Evolutionary conservation across 2,329 filamentous ascomycete genomes (phyloP).

Genomic region (Fusarium buxicola): DNA sequence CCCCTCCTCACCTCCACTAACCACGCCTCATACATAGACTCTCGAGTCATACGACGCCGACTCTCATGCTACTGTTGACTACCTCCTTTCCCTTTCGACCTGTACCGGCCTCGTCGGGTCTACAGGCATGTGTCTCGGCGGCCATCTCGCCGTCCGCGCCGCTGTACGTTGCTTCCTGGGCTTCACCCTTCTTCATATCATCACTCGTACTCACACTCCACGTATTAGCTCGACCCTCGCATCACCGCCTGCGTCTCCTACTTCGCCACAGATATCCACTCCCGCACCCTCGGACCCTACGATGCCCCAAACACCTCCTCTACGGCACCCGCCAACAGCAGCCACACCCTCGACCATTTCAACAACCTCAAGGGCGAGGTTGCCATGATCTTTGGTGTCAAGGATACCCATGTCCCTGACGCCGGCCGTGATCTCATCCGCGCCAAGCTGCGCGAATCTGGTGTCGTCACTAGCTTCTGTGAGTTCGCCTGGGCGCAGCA

Average conservation of each 20-base stretch:
- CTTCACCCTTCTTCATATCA: neutral
- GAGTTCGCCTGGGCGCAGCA: constrained; percentile 95
- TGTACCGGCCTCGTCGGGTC: constrained; percentile 84
- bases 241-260: constrained; percentile 84
- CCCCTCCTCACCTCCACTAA: neutral
- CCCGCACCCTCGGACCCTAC: constrained; percentile 76
- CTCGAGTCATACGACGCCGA: constrained; percentile 89
- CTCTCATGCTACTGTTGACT: constrained; percentile 73
- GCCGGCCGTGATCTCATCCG: constrained; percentile 86
- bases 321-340: constrained; percentile 52
- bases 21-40: constrained; percentile 63
- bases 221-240: constrained; percentile 74
- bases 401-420: constrained; percentile 89
- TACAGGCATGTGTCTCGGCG: constrained; percentile 93
- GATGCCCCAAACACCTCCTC: constrained; percentile 60
- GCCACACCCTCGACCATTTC: constrained; percentile 66
- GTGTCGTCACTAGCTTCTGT: constrained; percentile 82
- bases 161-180: constrained; percentile 54
- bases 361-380: constrained; percentile 83
- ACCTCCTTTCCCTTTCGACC: constrained; percentile 77
- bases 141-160: constrained; percentile 78
- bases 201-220: constrained; percentile 7
- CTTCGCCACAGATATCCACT: constrained; percentile 94
- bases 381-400: constrained; percentile 90
- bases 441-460: constrained; percentile 80